phyloP scores from a whole-genome alignment of 2,329 filamentous ascomycete species.

The Dactylellina cionopaga region DNA sequence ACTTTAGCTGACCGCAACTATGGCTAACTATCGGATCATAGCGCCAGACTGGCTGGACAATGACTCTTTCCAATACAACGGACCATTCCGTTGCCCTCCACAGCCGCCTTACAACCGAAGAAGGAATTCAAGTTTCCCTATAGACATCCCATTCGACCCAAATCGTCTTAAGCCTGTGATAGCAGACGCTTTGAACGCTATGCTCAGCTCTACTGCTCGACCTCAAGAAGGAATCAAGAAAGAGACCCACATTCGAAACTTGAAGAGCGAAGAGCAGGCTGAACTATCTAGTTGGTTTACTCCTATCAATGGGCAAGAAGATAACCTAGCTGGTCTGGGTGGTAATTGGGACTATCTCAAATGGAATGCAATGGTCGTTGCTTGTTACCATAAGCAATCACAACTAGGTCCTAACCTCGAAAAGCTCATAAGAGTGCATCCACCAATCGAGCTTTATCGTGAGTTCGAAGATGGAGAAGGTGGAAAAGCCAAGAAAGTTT shows the following conservation, averaged over 20 bases:
- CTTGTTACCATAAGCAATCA: conserved; percentile 19
- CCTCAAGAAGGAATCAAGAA: neutral
- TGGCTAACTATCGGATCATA: conserved; percentile 3
- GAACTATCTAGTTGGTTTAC: conserved; percentile 30
- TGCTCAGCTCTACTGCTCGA: conserved; percentile 8
- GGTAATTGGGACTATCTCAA: conserved; percentile 47
- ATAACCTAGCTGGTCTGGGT: conserved; percentile 34
- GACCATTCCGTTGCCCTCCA: conserved; percentile 6
- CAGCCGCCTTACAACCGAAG: conserved; percentile 10
- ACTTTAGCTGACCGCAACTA: neutral
- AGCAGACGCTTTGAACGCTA: conserved; percentile 3
- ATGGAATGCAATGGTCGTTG: conserved; percentile 42
- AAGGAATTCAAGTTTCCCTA: conserved; percentile 2
- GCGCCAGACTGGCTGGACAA: neutral
- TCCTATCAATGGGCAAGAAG: conserved; percentile 38
- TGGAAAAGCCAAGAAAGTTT: neutral
- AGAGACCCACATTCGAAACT: neutral
- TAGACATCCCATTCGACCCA: conserved; percentile 32
- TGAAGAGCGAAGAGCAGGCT: too few relatives aligned
- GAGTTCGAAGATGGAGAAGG: conserved; percentile 15
- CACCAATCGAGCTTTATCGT: conserved; percentile 23
- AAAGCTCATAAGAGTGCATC: conserved; percentile 15
- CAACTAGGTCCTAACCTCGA: conserved; percentile 17
- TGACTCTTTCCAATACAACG: conserved; percentile 28
- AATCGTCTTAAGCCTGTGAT: conserved; percentile 3